Base-by-base conservation (phyloP, 345 rosid genomes). In the Sisymbrium irio region DNA sequence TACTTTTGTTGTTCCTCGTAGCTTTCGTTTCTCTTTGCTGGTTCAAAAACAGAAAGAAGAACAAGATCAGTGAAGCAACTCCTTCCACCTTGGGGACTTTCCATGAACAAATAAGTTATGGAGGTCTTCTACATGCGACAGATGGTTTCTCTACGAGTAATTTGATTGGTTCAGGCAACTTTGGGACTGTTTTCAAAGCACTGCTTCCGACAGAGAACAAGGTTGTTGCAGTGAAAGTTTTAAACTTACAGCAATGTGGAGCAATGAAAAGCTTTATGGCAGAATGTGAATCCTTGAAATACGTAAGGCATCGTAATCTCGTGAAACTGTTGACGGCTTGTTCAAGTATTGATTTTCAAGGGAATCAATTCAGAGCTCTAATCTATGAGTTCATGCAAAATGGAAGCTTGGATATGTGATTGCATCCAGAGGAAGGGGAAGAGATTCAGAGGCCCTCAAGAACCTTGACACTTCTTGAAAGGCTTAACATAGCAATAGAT, bases 341-440 rank as follows among this genome's bases (percentile, higher is more conserved):
- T 75, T 82, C 84, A 1, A 83, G 89, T 66, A 41, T 76, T 9
- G 88, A 87, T 44, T 61, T 46, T 18, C 55, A 76, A 19, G 82
- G 89, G 33, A 80, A 85, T 47, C 75, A 79, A 35, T 87, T 87
- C 65, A 85, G 79, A 75, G 89, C 88, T 9, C 70, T 85, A 7
- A 47, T 85, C 4, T 80, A 68, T 36, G 78, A 83, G 42, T 83
- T 77, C 76, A 83, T 85, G 87, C 70, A 78, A 0, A 83, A 82
- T 27, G 86, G 87, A 9, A 85, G 73, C 62, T 56, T 85, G 28
- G 32, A 87, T 8, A 75, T 28, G 30, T 83, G 84, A 86, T 3
- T 85, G 55, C 76, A 79, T 36, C 71, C 59, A 27, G 50, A 71
- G 9, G 75, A 19, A 22, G 54, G 37, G 4, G 71, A 61, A 3